Evolutionary conservation across 306 rosid species (phyloP).

Genomic region (Myrica gale): DNA sequence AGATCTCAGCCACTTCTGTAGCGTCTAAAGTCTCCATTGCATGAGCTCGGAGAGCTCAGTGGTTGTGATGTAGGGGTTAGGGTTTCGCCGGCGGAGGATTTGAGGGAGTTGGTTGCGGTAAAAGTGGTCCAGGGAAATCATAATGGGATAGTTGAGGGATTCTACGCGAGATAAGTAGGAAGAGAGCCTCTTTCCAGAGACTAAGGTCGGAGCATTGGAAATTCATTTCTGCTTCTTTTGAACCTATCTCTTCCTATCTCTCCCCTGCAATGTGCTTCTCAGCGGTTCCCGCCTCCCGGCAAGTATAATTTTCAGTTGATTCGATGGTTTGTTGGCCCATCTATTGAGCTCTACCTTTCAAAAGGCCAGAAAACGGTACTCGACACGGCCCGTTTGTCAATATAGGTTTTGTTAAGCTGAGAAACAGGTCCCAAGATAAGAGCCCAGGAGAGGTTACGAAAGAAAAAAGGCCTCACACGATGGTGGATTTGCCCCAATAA

Average conservation of each 20-base stretch:
- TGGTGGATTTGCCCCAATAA: too few relatives aligned
- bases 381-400: background rate
- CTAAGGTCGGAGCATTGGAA: slow-evolving; percentile 42
- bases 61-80: slow-evolving; percentile 63
- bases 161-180: slow-evolving; percentile 47
- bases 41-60: slow-evolving; percentile 73
- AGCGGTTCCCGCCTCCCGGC: background rate
- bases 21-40: slow-evolving; percentile 33
- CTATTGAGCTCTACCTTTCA: background rate
- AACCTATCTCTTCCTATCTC: background rate
- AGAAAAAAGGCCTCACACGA: too few relatives aligned
- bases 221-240: slow-evolving; percentile 37
- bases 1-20: background rate
- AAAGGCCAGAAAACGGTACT: background rate
- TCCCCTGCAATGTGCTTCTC: background rate
- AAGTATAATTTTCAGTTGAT: too few relatives aligned
- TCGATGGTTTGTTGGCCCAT: too few relatives aligned
- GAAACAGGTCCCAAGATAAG: too few relatives aligned
- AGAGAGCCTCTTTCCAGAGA: slow-evolving; percentile 60
- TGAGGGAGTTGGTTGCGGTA: slow-evolving; percentile 63
- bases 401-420: too few relatives aligned
- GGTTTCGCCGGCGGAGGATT: too few relatives aligned
- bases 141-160: slow-evolving; percentile 54
- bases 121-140: slow-evolving; percentile 59
- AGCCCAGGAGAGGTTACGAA: background rate